phyloP scores from a whole-genome alignment of 257 asterid genomes.

The Solanum peruvianum region DNA sequence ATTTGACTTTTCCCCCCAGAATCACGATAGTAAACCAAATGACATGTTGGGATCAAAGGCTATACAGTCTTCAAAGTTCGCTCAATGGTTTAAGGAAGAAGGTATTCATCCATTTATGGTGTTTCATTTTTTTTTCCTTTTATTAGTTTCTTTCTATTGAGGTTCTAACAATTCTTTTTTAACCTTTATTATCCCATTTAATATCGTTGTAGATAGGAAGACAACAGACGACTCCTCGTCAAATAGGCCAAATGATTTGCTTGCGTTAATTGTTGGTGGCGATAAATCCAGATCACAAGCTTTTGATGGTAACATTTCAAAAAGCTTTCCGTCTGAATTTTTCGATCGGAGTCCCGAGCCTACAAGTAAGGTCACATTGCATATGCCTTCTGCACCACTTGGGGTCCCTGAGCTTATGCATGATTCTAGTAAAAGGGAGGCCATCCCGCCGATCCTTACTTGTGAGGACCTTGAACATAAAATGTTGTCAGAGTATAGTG shows the following conservation, averaged over 20 bases:
- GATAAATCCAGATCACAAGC: background rate
- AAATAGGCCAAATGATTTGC: background rate
- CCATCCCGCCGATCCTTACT: constrained; percentile 41
- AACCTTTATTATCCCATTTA: background rate
- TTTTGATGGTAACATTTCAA: background rate
- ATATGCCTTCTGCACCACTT: background rate
- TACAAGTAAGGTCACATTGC: background rate
- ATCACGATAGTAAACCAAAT: background rate
- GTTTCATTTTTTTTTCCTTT: background rate
- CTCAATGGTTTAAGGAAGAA: background rate
- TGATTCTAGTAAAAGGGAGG: constrained; percentile 26
- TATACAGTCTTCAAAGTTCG: background rate
- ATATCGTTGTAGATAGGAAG: background rate
- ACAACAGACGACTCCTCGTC: background rate
- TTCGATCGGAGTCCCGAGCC: background rate
- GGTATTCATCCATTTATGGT: background rate
- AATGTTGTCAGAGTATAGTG: constrained; percentile 55
- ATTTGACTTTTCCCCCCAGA: background rate
- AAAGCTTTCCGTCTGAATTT: background rate
- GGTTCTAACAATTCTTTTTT: background rate
- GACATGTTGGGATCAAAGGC: background rate
- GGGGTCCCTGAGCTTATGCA: constrained; percentile 1
- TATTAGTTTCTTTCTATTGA: background rate
- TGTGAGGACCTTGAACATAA: constrained; percentile 92
- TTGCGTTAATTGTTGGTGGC: background rate